Conservation (phyloP, 2,329 filamentous ascomycete species). For the Fusarium luffae region DNA sequence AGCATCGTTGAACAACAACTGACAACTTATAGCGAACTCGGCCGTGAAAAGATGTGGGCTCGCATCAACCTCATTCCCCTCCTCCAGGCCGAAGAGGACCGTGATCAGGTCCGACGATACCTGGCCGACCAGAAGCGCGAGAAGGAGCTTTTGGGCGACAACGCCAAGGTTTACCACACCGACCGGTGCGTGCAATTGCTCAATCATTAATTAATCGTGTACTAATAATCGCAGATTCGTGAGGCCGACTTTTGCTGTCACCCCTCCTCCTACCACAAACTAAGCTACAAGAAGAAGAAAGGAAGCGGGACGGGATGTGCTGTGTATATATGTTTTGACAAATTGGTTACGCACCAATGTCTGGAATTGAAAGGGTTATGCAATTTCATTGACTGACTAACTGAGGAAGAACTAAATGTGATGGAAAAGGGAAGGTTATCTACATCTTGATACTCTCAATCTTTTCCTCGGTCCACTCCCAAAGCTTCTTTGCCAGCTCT, state of each 20-base stretch:
- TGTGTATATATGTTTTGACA: conserved; percentile 45
- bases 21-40: conserved; percentile 76
- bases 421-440: neutral
- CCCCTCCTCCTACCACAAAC: conserved; percentile 73
- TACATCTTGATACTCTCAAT: conserved; percentile 10
- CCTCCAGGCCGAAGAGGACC: conserved; percentile 95
- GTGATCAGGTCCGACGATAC: conserved; percentile 89
- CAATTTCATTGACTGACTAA: conserved; percentile 7
- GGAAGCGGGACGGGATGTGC: neutral
- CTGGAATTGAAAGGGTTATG: conserved; percentile 33
- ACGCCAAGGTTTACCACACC: conserved; percentile 86
- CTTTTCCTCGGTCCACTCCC: conserved; percentile 52
- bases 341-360: conserved; percentile 18
- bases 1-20: neutral
- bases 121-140: conserved; percentile 89
- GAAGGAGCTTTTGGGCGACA: conserved; percentile 87
- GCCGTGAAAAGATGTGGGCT: conserved; percentile 97
- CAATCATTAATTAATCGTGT: neutral
- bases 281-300: conserved; percentile 23
- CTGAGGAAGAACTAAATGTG: neutral
- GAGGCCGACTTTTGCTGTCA: conserved; percentile 80
- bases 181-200: conserved; percentile 73
- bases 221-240: conserved; percentile 70
- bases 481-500: conserved; percentile 50
- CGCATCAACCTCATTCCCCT: conserved; percentile 94